phyloP scores from a whole-genome alignment of 768 basidiomycete genomes.

The Cubamyces sp. region DNA sequence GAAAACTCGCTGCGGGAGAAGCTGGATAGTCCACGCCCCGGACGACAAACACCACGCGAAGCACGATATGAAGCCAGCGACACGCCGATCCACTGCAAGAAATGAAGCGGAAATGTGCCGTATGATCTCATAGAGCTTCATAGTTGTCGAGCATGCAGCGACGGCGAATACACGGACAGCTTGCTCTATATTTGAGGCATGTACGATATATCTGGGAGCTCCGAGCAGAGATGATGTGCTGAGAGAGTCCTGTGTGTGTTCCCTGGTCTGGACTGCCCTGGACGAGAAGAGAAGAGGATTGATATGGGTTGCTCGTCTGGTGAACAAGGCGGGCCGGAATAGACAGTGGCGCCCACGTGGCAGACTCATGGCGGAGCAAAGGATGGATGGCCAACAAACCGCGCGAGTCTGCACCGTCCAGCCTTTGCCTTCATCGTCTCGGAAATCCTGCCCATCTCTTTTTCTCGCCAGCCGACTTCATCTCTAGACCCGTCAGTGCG shows the following conservation, averaged over 20 bases:
- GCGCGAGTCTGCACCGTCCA: not conserved
- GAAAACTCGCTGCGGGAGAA: too few species aligned
- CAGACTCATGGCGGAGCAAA: constrained; percentile 18
- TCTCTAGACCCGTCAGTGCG: constrained; percentile 34
- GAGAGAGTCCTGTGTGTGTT: not conserved
- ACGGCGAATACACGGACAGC: too few species aligned
- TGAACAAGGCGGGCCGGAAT: constrained; percentile 5
- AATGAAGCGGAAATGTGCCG: too few species aligned
- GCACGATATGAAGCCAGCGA: too few species aligned
- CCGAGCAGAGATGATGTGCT: not conserved
- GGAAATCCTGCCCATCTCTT: constrained; percentile 12
- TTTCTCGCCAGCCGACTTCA: constrained; percentile 24
- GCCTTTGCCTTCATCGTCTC: constrained; percentile 10
- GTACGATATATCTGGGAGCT: too few species aligned
- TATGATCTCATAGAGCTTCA: too few species aligned
- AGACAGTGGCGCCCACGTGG: constrained; percentile 13
- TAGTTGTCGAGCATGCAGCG: too few species aligned
- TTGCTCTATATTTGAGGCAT: too few species aligned
- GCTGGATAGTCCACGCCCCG: too few species aligned
- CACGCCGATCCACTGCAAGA: too few species aligned
- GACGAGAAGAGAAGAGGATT: not conserved
- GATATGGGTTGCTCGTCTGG: not conserved
- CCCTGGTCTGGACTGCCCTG: not conserved
- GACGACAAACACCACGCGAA: too few species aligned
- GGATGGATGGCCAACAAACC: constrained; percentile 5